Conservation (phyloP, 1,139 yeast genomes). For the Yamadazyma songkhlaensis region DNA sequence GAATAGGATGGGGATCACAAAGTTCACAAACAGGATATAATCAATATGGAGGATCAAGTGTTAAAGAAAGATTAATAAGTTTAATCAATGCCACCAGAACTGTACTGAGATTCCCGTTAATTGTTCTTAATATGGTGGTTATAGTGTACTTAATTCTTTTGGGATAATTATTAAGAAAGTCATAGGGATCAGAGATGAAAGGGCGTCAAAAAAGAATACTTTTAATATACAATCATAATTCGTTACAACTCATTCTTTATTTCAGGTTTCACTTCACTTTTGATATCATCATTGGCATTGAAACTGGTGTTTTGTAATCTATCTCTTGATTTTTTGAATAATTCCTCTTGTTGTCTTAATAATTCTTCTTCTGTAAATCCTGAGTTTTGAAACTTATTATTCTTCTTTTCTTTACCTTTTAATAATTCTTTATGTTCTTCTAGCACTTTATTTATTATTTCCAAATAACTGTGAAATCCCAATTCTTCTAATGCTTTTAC, state of each 20-base stretch:
- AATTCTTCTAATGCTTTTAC: slow-evolving; percentile 84
- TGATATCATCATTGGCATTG: slow-evolving; percentile 6
- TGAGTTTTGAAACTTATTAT: slow-evolving; percentile 88
- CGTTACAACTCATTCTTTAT: slow-evolving; percentile 3
- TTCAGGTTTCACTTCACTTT: slow-evolving; percentile 3
- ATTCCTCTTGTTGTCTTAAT: slow-evolving; percentile 85
- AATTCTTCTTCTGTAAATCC: slow-evolving; percentile 92
- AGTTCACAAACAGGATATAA: slow-evolving; percentile 28
- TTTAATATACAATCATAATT: slow-evolving; percentile 7
- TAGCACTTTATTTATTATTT: slow-evolving; percentile 75
- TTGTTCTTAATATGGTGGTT: slow-evolving; percentile 36
- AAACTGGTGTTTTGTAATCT: slow-evolving; percentile 45
- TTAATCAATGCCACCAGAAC: slow-evolving; percentile 47
- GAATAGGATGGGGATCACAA: slow-evolving; percentile 43
- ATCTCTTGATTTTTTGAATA: slow-evolving; percentile 86
- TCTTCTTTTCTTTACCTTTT: slow-evolving; percentile 87
- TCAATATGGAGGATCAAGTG: slow-evolving; percentile 22
- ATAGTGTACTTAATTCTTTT: slow-evolving; percentile 42
- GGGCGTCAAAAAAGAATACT: background rate
- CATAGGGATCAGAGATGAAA: background rate
- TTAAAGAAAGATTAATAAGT: slow-evolving; percentile 38
- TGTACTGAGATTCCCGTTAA: slow-evolving; percentile 46
- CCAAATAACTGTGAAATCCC: slow-evolving; percentile 84
- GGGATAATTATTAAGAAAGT: slow-evolving; percentile 26
- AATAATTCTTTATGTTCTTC: slow-evolving; percentile 85